phyloP scores from a whole-genome alignment of 2,329 filamentous ascomycete genomes.

The Xylariaceae sp. region DNA sequence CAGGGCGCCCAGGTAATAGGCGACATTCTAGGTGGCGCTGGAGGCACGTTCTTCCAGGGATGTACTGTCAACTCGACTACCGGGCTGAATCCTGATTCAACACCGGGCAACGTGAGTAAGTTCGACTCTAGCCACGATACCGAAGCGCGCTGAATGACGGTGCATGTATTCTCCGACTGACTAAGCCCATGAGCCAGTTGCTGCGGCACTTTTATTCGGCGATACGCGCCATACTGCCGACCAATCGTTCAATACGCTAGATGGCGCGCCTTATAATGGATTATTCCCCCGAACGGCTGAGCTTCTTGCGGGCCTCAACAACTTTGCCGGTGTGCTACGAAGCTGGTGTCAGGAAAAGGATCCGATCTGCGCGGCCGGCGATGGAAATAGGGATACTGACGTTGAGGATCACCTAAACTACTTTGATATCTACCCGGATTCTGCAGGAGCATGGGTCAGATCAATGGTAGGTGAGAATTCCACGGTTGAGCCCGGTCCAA shows the following conservation, averaged over 20 bases:
- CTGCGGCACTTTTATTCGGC: slow-evolving; percentile 40
- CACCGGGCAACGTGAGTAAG: slow-evolving; percentile 41
- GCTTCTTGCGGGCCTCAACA: slow-evolving; percentile 26
- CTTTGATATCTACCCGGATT: slow-evolving; percentile 32
- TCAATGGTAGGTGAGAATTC: slow-evolving; percentile 12
- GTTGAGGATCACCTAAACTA: slow-evolving; percentile 35
- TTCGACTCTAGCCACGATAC: slow-evolving; percentile 1
- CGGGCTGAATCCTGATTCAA: slow-evolving; percentile 32
- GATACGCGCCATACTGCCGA: slow-evolving; percentile 39
- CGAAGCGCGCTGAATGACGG: not conserved
- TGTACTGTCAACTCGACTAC: slow-evolving; percentile 32
- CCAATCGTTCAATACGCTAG: slow-evolving; percentile 40
- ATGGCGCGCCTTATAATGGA: slow-evolving; percentile 25
- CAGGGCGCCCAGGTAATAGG: slow-evolving; percentile 45
- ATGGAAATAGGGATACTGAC: slow-evolving; percentile 6
- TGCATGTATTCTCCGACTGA: not conserved
- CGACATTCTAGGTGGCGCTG: slow-evolving; percentile 41
- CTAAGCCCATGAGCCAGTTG: slow-evolving; percentile 27
- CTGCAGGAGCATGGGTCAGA: slow-evolving; percentile 35
- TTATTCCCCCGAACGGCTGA: slow-evolving; percentile 26
- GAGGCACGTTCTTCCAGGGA: slow-evolving; percentile 39
- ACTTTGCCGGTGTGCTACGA: slow-evolving; percentile 26
- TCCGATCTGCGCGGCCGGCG: slow-evolving; percentile 34
- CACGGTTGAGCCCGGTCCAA: not conserved
- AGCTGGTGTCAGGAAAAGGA: slow-evolving; percentile 35